Base-by-base conservation (phyloP, 208 protist genomes). In the Trypanosoma lewisi region DNA sequence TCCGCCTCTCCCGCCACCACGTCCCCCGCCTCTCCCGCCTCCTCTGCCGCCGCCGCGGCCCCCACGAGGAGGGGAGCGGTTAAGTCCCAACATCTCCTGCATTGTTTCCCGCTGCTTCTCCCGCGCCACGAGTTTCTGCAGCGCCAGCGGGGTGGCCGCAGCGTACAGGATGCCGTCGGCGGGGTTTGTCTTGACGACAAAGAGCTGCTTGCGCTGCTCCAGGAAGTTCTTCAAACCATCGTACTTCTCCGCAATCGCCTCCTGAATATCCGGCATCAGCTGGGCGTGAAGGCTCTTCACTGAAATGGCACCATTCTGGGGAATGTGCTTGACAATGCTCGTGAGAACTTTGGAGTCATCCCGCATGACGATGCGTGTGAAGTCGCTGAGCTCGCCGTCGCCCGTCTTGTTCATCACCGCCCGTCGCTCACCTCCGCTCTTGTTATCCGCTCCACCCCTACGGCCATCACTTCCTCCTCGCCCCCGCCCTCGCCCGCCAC, bases 231-330 rank as follows among this genome's bases (percentile, higher is more conserved):
- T 70, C 11, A 95, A 80, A 2, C 89, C 89, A 53, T 60, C 70
- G 75, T 87, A 77, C 70, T 78, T 72, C 72, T 92, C 85, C 49
- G 82, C 81, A 21, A 95, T 67, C 4, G 89, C 89, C 51, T 95
- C 85, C 65, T 89, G 81, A 23, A 95, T 71, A 41, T 80, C 72
- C 1, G 64, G 57, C 23, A 50, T 27, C 9, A 94, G 73, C 41
- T 78, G 51, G 1, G 82, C 69, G 54, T 67, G 74, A 36, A 94
- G 77, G 3, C 82, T 82, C 70, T 88, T 94, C 51, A 91, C 41
- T 8, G 77, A 76, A 58, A 91, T 81, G 50, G 83, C 79, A 0
- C 80, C 83, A 36, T 84, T 75, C 28, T 56, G 70, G 0, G 81
- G 83, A 27, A 95, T 63, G 54, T 73, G 61, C 45, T 76, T 75